These are phyloP conservation scores for Penicillium nordicum DNA, from an alignment of 2,329 filamentous ascomycete species.

Conservation along the genomic window DNA sequence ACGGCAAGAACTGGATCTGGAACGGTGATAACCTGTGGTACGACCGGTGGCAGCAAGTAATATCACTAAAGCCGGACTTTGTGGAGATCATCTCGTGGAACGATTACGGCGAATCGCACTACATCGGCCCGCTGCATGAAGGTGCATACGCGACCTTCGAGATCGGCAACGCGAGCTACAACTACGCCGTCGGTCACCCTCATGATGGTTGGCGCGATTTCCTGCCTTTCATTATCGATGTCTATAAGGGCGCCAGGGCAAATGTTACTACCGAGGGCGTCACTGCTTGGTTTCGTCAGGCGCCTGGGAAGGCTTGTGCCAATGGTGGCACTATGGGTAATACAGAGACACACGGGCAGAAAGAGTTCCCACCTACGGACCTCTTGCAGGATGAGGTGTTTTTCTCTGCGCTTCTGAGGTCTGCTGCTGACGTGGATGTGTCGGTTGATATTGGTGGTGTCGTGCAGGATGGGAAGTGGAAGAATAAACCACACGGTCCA, in stretches of 20 bases:
- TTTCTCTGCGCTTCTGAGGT: neutral
- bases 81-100: constrained; percentile 15
- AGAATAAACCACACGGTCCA: neutral
- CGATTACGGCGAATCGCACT: constrained; percentile 56
- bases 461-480: neutral
- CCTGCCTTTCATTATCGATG: neutral
- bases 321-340: constrained; percentile 5
- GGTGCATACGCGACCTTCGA: constrained; percentile 7
- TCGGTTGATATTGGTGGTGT: neutral
- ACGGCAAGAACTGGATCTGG: constrained; percentile 62
- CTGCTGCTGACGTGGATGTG: neutral
- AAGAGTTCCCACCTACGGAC: neutral
- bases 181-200: constrained; percentile 2
- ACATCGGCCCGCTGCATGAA: constrained; percentile 7
- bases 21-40: constrained; percentile 60
- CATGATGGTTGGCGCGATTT: constrained; percentile 8
- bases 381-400: constrained; percentile 4
- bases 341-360: constrained; percentile 2
- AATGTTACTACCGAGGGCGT: constrained; percentile 1
- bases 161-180: constrained; percentile 7
- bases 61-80: neutral
- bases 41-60: constrained; percentile 55
- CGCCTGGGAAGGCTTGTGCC: constrained; percentile 1
- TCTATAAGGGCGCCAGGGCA: neutral
- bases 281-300: constrained; percentile 3